Base-by-base conservation (phyloP, 495 filamentous ascomycete genomes). In the Hyaloscypha bicolor region DNA sequence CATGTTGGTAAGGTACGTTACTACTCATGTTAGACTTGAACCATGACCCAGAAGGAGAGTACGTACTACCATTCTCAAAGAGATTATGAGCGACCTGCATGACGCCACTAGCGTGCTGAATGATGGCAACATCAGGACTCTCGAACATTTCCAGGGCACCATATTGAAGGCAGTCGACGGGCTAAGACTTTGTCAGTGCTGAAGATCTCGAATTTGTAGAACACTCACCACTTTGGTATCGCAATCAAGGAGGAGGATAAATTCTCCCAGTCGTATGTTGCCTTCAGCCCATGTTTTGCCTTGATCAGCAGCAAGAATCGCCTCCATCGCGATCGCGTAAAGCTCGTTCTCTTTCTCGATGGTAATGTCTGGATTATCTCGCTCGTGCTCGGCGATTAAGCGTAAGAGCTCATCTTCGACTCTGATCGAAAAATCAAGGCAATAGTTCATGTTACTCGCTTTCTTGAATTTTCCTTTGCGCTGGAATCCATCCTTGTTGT, bases 1-100 rank as follows among this genome's bases (percentile, higher is more conserved):
- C 6, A 91, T 80, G 69, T 91, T 86, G 11, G 89, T 92, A 76
- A 92, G 91, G 79, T 89, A 92, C 4, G 88, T 90, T 69, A 91
- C 60, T 67, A 22, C 22, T 65, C 39, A 65, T 51, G 33, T 59
- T 32, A 31, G 22, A 30, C 21, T 30, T 8, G 2, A 22, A 21
- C 3, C 39, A 30, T 9, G 9, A 21, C 29, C 6, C 12, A 32
- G 4, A 14, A n/a, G 16, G 11, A 25, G 6, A 48, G 5, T 35
- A 61, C 64, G 21, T 61, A 66, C 64, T 86, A 14, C 80, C 85
- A 60, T 80, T 82, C 72, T 88, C 85, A 65, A 88, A 88, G 68
- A 83, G 86, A 69, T 82, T 83, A 55, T 79, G 72, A 2, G 81
- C 81, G 30, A 91, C 88, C 64, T 90, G 84, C 88, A 91, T 90